phyloP scores from a whole-genome alignment of 2,329 filamentous ascomycete species.

The Graphilbum fragrans region DNA sequence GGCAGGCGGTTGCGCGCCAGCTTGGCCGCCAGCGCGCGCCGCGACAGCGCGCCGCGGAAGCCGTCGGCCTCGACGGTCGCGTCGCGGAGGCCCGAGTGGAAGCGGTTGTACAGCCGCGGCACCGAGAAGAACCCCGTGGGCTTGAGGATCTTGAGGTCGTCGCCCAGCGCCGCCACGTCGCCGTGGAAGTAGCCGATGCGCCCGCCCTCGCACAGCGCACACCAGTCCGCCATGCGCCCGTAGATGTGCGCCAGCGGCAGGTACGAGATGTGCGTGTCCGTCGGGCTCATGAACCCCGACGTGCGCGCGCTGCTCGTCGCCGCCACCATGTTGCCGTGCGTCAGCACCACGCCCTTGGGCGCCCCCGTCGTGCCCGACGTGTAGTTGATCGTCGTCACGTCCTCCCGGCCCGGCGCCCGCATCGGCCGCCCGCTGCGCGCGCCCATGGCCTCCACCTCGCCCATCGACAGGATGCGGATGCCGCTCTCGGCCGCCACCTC shows the following conservation, averaged over 20 bases:
- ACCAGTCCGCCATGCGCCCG: constrained; percentile 72
- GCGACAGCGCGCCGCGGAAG: constrained; percentile 67
- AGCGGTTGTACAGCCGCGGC: constrained; percentile 82
- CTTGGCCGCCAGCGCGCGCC: constrained; percentile 71
- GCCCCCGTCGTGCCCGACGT: constrained; percentile 76
- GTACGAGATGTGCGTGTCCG: constrained; percentile 69
- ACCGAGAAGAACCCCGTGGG: constrained; percentile 82
- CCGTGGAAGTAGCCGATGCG: constrained; percentile 89
- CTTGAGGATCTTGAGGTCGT: constrained; percentile 78
- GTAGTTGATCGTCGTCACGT: constrained; percentile 84
- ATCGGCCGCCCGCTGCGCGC: constrained; percentile 55
- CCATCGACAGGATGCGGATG: constrained; percentile 66
- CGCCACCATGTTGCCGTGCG: constrained; percentile 69
- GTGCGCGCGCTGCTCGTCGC: constrained; percentile 52
- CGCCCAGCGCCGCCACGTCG: constrained; percentile 72
- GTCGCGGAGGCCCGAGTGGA: constrained; percentile 70
- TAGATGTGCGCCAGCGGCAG: constrained; percentile 92
- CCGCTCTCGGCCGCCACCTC: constrained; percentile 62
- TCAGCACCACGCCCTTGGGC: constrained; percentile 75
- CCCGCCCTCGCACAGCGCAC: constrained; percentile 57
- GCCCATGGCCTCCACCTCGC: constrained; percentile 73
- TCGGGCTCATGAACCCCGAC: constrained; percentile 33
- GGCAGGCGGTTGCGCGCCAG: constrained; percentile 63
- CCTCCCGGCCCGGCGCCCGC: constrained; percentile 59
- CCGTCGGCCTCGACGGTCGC: constrained; percentile 70